Base-by-base conservation (phyloP, 75 land plant species). In the Pinus albicaulis region DNA sequence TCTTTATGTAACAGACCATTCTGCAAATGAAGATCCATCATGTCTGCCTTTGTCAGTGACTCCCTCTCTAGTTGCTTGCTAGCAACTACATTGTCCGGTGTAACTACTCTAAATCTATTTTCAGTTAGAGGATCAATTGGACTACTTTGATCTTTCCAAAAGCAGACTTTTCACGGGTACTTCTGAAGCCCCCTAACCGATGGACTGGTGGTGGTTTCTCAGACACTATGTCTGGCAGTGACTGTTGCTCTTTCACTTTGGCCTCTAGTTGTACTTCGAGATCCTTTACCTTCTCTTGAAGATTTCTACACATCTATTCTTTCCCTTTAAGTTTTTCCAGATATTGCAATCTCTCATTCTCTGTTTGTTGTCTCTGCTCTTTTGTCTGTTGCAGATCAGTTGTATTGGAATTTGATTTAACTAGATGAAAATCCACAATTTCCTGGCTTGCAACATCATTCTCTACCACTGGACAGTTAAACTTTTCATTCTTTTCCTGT, bases 321-420 rank as follows among this genome's bases (percentile, higher is more conserved):
- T 69, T 69, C 10, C 19, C 23, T 28, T 69, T 36, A 7, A 36
- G 31, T 17, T 69, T 17, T 56, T 91, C 89, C 3, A 69, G 23
- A 41, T 88, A 81, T 52, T 85, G 83, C 66, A 57, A 55, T 1
- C 77, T 56, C 56, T 90, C 86, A 71, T 80, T 88, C 68, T 92
- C 89, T 24, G 76, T 74, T 57, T 83, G 81, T 38, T 22, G 56
- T 34, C 73, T 86, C 57, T 77, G 55, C 44, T 81, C 85, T 36
- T 81, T 76, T n/a, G n/a, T n/a, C n/a, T n/a, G n/a, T n/a, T n/a
- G n/a, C n/a, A n/a, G n/a, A n/a, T n/a, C n/a, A n/a, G n/a, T n/a
- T n/a, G n/a, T n/a, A n/a, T n/a, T n/a, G n/a, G n/a, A n/a, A n/a
- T n/a, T n/a, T n/a, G n/a, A n/a, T n/a, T n/a, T n/a, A n/a, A n/a